Evolutionary conservation across 345 rosid species (phyloP).

Genomic region (Punica granatum): DNA sequence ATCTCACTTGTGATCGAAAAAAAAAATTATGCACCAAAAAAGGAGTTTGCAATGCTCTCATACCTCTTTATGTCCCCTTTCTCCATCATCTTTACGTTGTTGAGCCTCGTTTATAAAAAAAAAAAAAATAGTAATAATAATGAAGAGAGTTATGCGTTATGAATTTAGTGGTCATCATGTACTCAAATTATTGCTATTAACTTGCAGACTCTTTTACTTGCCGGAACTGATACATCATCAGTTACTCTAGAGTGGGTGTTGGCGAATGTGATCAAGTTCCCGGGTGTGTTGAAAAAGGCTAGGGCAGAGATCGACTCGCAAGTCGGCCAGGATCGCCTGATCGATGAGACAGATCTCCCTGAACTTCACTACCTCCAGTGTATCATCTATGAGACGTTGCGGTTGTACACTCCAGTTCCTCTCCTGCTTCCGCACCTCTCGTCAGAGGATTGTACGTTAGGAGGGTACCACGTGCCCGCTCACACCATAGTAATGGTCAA

Average conservation of each 20-base stretch:
- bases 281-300: slow-evolving; percentile 24
- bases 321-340: slow-evolving; percentile 27
- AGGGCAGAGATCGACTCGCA: slow-evolving; percentile 23
- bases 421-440: slow-evolving; percentile 38
- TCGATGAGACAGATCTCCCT: slow-evolving; percentile 33
- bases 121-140: too few relatives aligned
- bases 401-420: slow-evolving; percentile 40
- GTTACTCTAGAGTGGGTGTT: slow-evolving; percentile 54
- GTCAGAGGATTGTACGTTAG: slow-evolving; percentile 31
- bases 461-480: slow-evolving; percentile 33
- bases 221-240: slow-evolving; percentile 43
- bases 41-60: too few relatives aligned
- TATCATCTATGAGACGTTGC: slow-evolving; percentile 33
- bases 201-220: slow-evolving; percentile 25
- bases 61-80: too few relatives aligned
- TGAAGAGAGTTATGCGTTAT: too few relatives aligned
- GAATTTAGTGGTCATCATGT: not conserved
- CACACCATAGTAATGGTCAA: slow-evolving; percentile 36
- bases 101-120: not conserved
- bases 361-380: slow-evolving; percentile 31
- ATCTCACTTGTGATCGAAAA: too few relatives aligned
- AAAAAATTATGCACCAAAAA: too few relatives aligned
- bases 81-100: too few relatives aligned
- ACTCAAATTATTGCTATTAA: too few relatives aligned
- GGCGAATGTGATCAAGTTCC: slow-evolving; percentile 38